A percentile compares a stretch with the other conserved stretches of the same genome.
Evolutionary conservation across 1,284 basidiomycete genomes (phyloP).

Genomic region (Cryptococcus sp.): DNA sequence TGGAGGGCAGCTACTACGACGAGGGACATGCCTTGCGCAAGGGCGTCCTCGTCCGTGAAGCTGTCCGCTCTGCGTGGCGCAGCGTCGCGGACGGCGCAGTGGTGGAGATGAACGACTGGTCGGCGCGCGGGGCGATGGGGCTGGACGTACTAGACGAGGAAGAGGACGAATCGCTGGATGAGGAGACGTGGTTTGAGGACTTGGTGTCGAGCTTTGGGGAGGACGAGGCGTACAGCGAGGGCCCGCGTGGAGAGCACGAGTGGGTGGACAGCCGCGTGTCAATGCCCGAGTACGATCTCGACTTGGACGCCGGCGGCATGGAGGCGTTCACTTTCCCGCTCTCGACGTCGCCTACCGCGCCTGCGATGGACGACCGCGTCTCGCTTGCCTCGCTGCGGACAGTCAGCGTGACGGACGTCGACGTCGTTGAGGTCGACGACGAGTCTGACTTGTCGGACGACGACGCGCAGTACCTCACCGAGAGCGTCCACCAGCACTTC

Average conservation of each 20-base stretch:
- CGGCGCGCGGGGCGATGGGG: slow-evolving; percentile 30
- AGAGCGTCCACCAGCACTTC: background rate
- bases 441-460: slow-evolving; percentile 13
- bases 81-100: slow-evolving; percentile 30
- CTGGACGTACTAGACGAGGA: slow-evolving; percentile 42
- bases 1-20: slow-evolving; percentile 35
- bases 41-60: slow-evolving; percentile 39
- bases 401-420: slow-evolving; percentile 14
- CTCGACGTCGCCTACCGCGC: slow-evolving; percentile 6
- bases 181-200: slow-evolving; percentile 43
- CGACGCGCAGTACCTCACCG: slow-evolving; percentile 6
- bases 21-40: slow-evolving; percentile 25
- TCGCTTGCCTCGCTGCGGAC: slow-evolving; percentile 1
- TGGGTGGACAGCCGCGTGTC: slow-evolving; percentile 33
- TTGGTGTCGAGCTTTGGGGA: slow-evolving; percentile 33
- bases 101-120: slow-evolving; percentile 39
- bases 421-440: slow-evolving; percentile 14
- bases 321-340: slow-evolving; percentile 28
- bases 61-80: slow-evolving; percentile 41
- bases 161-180: slow-evolving; percentile 24
- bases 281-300: slow-evolving; percentile 20
- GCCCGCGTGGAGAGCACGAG: slow-evolving; percentile 12
- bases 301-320: slow-evolving; percentile 23
- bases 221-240: slow-evolving; percentile 20
- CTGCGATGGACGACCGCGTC: background rate